phyloP scores from a whole-genome alignment of 192 early-diverging fungal species.

The Podila epigama region DNA sequence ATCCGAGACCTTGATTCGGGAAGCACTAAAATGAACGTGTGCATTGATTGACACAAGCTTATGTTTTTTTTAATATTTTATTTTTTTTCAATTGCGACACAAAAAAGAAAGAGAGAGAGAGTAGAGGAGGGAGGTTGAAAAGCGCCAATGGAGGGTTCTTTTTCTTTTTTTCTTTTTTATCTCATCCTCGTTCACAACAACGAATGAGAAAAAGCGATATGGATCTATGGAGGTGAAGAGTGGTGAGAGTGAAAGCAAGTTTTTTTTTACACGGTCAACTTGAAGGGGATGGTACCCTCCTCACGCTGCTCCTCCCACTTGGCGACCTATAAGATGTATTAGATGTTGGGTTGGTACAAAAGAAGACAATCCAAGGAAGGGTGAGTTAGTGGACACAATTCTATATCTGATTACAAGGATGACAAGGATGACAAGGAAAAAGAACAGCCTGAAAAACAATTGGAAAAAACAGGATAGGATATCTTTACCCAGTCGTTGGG shows the following conservation, averaged over 20 bases:
- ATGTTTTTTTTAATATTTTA: neutral
- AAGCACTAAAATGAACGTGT: neutral
- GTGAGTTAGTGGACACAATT: conserved; percentile 6
- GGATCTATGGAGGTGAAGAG: too few relatives aligned
- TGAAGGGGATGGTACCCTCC: conserved; percentile 5
- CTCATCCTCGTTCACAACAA: neutral
- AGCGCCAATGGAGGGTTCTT: neutral
- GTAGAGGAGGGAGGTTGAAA: neutral
- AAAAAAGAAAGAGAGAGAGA: neutral
- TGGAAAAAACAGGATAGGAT: too few relatives aligned
- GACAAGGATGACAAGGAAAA: too few relatives aligned
- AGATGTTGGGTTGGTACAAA: too few relatives aligned
- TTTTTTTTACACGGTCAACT: conserved; percentile 2
- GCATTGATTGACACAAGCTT: neutral
- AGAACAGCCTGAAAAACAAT: too few relatives aligned
- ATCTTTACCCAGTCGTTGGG: conserved; percentile 89
- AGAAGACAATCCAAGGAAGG: neutral
- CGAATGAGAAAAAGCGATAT: too few relatives aligned
- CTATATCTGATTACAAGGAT: neutral
- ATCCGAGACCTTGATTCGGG: neutral
- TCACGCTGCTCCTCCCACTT: conserved; percentile 10
- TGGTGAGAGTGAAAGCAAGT: neutral
- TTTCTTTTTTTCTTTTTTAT: neutral
- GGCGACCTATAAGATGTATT: neutral
- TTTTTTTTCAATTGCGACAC: neutral